Evolutionary conservation across 2,329 filamentous ascomycete genomes (phyloP).

Genomic region (Claviceps purpurea): DNA sequence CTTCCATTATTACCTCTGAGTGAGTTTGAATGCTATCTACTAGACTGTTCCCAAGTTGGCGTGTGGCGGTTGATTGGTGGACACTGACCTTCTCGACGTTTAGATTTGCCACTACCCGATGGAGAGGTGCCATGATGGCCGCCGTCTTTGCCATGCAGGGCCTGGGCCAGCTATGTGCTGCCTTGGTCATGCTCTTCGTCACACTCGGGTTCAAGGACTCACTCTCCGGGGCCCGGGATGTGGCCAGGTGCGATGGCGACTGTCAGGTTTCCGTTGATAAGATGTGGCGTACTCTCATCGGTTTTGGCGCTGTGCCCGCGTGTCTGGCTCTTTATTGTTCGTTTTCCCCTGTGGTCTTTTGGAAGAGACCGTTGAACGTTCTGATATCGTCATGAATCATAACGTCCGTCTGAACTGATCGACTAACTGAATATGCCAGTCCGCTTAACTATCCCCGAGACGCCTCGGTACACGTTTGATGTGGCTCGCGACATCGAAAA

Average conservation of each 20-base stretch:
- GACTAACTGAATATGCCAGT: conserved; percentile 12
- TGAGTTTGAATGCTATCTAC: conserved; percentile 23
- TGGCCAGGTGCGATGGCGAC: conserved; percentile 36
- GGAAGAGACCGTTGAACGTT: not conserved
- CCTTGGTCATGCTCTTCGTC: conserved; percentile 63
- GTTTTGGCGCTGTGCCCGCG: conserved; percentile 67
- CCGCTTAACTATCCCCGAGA: conserved; percentile 74
- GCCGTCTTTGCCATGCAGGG: conserved; percentile 82
- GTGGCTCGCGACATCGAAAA: conserved; percentile 62
- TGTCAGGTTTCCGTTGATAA: conserved; percentile 51
- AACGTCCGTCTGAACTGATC: not conserved
- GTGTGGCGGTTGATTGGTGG: not conserved
- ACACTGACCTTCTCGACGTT: not conserved
- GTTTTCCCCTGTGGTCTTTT: conserved; percentile 4
- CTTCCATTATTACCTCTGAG: conserved; percentile 74
- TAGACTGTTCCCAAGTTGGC: not conserved
- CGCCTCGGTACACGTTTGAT: conserved; percentile 78
- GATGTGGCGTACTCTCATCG: conserved; percentile 76
- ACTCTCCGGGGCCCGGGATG: conserved; percentile 36
- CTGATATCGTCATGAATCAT: not conserved
- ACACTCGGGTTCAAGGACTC: conserved; percentile 57
- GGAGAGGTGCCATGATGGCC: conserved; percentile 78
- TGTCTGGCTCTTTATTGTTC: conserved; percentile 66
- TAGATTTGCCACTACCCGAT: conserved; percentile 63
- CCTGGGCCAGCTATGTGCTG: conserved; percentile 63